Base-by-base conservation (phyloP, 179 eudicot species). In the Beta corolliflora region DNA sequence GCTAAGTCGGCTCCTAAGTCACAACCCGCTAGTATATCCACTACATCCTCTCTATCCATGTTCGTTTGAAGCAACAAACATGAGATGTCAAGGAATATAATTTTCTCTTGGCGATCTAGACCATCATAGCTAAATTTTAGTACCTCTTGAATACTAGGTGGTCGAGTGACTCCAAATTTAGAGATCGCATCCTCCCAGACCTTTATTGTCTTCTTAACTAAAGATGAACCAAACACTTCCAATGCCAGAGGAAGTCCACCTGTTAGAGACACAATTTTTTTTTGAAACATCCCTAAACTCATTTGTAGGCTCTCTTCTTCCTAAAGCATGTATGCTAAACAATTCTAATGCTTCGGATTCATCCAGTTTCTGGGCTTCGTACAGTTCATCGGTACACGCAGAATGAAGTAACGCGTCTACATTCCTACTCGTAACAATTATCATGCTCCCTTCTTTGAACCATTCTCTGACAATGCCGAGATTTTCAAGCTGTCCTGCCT, bases 191-290 rank as follows among this genome's bases (percentile, higher is more conserved):
- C 90, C 77, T 84, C 78, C 93, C 94, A 91, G 86, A 88, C 92
- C 16, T 74, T 74, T 66, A 15, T 76, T 54, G 84, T 82, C 82
- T 86, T 88, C 83, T 86, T 92, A 58, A 89, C 88, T 83, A 92
- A 80, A 54, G 82, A 89, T 46, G 93, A 92, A 76, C 95, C 95
- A 85, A 91, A 91, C 48, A 92, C 91, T 85, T 91, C 93, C 48
- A 92, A 73, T 12, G 95, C 95, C 88, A 92, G 85, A 46, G 95
- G 95, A 82, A 92, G 85, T 71, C 92, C 92, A 55, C 86, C 89
- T 7, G 95, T 88, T 52, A 84, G 71, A 5, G 78, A 81, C 56
- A 91, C 92, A 61, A 92, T n/a, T 87, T 61, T 81, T 53, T 48
- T 54, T 1, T 6, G 88, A 86, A 23, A 89, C 59, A 19, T 80